Conservation (phyloP, 1,284 basidiomycete species). For the Mycena citricolor region DNA sequence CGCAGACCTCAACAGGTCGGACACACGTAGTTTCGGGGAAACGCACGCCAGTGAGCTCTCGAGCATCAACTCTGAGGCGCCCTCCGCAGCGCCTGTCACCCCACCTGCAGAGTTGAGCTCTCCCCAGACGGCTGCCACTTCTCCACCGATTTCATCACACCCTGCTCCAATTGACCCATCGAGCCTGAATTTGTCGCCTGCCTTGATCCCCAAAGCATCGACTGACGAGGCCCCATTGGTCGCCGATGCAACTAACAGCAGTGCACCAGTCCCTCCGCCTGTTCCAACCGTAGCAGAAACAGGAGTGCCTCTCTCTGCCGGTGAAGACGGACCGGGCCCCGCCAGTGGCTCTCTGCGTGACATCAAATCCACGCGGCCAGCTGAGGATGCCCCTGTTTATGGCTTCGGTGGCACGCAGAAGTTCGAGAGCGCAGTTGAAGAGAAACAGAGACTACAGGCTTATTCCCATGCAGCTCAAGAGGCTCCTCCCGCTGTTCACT, state of each 20-base stretch:
- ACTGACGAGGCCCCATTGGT: too few species aligned
- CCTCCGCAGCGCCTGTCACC: slow-evolving; percentile 30
- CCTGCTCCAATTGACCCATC: slow-evolving; percentile 52
- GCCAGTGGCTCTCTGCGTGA: slow-evolving; percentile 61
- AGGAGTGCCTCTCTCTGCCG: slow-evolving; percentile 52
- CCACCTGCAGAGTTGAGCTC: too few species aligned
- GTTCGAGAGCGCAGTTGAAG: slow-evolving; percentile 50
- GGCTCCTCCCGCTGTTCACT: slow-evolving; percentile 24
- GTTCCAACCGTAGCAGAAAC: slow-evolving; percentile 65
- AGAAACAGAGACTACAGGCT: slow-evolving; percentile 48
- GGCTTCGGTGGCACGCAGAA: slow-evolving; percentile 23
- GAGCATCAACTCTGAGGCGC: slow-evolving; percentile 45
- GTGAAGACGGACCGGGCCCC: slow-evolving; percentile 58
- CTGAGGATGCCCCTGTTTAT: slow-evolving; percentile 35
- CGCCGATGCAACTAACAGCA: slow-evolving; percentile 25
- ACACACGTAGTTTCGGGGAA: slow-evolving; percentile 78
- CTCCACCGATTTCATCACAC: slow-evolving; percentile 14
- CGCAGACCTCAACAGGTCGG: slow-evolving; percentile 62
- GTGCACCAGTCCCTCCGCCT: slow-evolving; percentile 26
- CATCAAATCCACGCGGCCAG: slow-evolving; percentile 42
- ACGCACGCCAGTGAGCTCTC: slow-evolving; percentile 74
- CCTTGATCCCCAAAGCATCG: slow-evolving; percentile 44
- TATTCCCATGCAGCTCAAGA: slow-evolving; percentile 34
- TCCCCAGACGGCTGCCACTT: slow-evolving; percentile 9
- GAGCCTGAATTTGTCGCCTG: slow-evolving; percentile 55